Percentiles rank a stretch among this genome's conserved stretches.
phyloP scores from a whole-genome alignment of 768 basidiomycete species.

The Leccinum barrowsii region DNA sequence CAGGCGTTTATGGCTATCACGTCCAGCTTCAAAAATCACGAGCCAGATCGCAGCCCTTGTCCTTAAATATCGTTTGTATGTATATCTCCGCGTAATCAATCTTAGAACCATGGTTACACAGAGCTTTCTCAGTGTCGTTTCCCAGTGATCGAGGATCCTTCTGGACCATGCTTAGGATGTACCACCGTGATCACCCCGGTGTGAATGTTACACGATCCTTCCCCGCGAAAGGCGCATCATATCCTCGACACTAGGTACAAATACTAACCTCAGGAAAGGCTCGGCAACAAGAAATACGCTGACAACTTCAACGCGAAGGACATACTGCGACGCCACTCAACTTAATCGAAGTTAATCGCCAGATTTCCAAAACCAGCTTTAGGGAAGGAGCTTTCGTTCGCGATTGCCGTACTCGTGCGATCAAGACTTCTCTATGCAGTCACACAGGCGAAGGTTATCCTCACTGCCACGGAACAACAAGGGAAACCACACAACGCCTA shows the following conservation, averaged over 20 bases:
- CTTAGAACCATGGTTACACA: background rate
- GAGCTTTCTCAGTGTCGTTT: background rate
- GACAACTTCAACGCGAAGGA: background rate
- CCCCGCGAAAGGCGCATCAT: background rate
- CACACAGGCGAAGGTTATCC: slow-evolving; percentile 9
- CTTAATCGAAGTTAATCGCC: background rate
- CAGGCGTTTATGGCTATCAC: background rate
- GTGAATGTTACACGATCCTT: background rate
- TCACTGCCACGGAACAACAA: slow-evolving; percentile 9
- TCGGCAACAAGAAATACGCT: slow-evolving; percentile 8
- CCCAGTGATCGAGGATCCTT: slow-evolving; percentile 1
- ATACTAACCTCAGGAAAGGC: background rate
- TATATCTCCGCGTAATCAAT: background rate
- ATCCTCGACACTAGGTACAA: background rate
- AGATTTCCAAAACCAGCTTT: background rate
- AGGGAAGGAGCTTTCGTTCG: background rate
- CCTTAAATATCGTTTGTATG: background rate
- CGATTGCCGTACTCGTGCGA: background rate
- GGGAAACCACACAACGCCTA: slow-evolving; percentile 19
- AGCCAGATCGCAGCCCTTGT: background rate
- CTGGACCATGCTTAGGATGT: background rate
- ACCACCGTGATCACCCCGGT: background rate
- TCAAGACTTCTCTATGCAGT: background rate
- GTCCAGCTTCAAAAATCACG: slow-evolving; percentile 14
- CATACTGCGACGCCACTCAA: background rate